Percentiles rank a stretch among this genome's conserved stretches.
These are phyloP conservation scores for Neurospora sp. DNA, from an alignment of 495 filamentous ascomycete species.

Conservation along the genomic window DNA sequence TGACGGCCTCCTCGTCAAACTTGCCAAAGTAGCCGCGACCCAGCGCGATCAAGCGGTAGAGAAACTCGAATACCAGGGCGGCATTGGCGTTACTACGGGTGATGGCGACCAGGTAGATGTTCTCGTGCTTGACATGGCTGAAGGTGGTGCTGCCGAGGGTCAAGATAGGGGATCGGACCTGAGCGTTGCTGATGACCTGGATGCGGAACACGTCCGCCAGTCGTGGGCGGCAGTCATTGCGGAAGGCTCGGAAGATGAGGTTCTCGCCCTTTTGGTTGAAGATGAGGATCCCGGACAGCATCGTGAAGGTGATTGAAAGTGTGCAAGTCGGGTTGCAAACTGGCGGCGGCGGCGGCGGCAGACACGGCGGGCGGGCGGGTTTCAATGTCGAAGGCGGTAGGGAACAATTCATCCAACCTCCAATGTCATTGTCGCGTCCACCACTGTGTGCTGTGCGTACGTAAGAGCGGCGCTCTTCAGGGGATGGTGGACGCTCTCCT, in stretches of 20 bases:
- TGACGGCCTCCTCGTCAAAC: conserved; percentile 98
- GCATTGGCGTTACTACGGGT: conserved; percentile 99
- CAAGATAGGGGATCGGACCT: conserved; percentile 94
- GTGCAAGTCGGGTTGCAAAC: background rate
- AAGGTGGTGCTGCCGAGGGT: conserved; percentile 97
- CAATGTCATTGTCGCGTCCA: background rate
- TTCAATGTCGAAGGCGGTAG: background rate
- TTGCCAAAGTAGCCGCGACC: conserved; percentile 97
- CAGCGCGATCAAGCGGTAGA: conserved; percentile 82
- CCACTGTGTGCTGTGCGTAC: background rate
- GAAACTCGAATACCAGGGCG: conserved; percentile 94
- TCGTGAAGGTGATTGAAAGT: conserved; percentile 35
- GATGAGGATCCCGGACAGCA: conserved; percentile 93
- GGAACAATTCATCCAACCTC: background rate
- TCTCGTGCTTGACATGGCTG: conserved; percentile 98
- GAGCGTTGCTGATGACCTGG: conserved; percentile 97
- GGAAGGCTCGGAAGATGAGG: conserved; percentile 97
- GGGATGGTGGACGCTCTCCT: background rate
- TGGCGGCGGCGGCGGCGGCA: background rate
- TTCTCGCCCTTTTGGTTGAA: conserved; percentile 99
- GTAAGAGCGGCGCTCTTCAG: background rate
- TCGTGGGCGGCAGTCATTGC: conserved; percentile 91
- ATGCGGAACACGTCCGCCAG: conserved; percentile 99
- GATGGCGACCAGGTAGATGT: conserved; percentile 95
- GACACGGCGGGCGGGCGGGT: background rate